Evolutionary conservation across 2,329 filamentous ascomycete genomes (phyloP).

Genomic region (Colletotrichum costaricense): DNA sequence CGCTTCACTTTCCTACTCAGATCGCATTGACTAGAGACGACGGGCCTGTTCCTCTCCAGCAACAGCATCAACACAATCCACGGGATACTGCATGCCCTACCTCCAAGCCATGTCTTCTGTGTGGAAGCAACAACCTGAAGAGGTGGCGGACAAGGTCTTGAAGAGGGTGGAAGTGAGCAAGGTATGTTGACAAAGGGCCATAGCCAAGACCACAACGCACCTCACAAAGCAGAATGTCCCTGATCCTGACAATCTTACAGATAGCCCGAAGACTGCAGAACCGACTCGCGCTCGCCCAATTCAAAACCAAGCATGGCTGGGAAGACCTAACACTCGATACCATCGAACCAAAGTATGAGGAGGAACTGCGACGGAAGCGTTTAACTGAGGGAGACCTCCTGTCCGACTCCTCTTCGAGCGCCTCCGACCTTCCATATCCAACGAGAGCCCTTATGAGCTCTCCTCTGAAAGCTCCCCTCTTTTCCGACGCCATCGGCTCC

Average conservation of each 20-base stretch:
- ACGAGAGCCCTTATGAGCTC: slow-evolving; percentile 81
- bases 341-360: slow-evolving; percentile 86
- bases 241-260: slow-evolving; percentile 57
- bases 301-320: slow-evolving; percentile 97
- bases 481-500: slow-evolving; percentile 83
- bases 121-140: slow-evolving; percentile 72
- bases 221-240: background rate
- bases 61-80: background rate
- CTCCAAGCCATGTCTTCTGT: slow-evolving; percentile 66
- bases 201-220: slow-evolving; percentile 14
- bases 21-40: background rate
- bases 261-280: slow-evolving; percentile 94
- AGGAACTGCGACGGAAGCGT: slow-evolving; percentile 80
- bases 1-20: background rate
- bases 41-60: background rate
- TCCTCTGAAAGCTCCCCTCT: slow-evolving; percentile 83
- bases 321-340: slow-evolving; percentile 88
- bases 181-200: slow-evolving; percentile 59
- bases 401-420: slow-evolving; percentile 88
- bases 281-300: slow-evolving; percentile 92
- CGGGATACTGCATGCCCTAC: background rate
- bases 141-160: slow-evolving; percentile 75
- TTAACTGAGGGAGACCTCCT: slow-evolving; percentile 77
- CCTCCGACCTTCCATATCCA: slow-evolving; percentile 81
- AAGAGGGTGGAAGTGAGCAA: slow-evolving; percentile 81